Evolutionary conservation across 2,329 filamentous ascomycete species (phyloP), one percentile per base, ranked within the genome.

Genomic region (Cordyceps militaris): DNA sequence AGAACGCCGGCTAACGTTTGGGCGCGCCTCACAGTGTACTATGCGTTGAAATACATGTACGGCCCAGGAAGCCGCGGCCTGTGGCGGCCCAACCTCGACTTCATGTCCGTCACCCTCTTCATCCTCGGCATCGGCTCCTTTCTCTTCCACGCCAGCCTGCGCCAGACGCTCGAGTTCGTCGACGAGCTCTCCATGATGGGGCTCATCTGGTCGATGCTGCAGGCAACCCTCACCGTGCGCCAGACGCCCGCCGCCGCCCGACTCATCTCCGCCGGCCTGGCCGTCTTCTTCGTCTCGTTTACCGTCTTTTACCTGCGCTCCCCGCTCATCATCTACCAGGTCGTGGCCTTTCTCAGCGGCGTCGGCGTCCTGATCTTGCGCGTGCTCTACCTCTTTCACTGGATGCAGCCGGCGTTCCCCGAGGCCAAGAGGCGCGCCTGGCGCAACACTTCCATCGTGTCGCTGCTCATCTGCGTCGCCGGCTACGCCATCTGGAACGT

Each of bases 131-230:
- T 76, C 43, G 68, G 67, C 26, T 79, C 76, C 1, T 71, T 73
- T 50, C 52, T 71, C 11, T 79, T 74, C 63, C 77, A 79, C 61
- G 75, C 74, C 32, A 73, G 73, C 8, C 69, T 79, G 19, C 74
- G 70, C 54, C 73, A 75, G 50, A 65, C 65, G 1, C 65, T 74
- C 6, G 72, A 79, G 61, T 76, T 76, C 59, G 75, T 74, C 61
- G 82, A 84, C 62, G 81, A 85, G 63, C 69, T 84, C n/a, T 78
- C 79, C 56, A 84, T 83, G 81, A 74, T 83, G 30, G 67, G 79
- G 13, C 73, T 83, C 4, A 75, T 74, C 23, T 79, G 76, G 60
- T 72, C 79, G 0, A 73, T 84, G 56, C 70, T 84, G 5, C 78
- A 81, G 49, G 75, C 76, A 50, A 67, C 78, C 4, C 73, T 76